Conservation (phyloP, 1,139 yeast genomes). For the Candida frijolesensis region DNA sequence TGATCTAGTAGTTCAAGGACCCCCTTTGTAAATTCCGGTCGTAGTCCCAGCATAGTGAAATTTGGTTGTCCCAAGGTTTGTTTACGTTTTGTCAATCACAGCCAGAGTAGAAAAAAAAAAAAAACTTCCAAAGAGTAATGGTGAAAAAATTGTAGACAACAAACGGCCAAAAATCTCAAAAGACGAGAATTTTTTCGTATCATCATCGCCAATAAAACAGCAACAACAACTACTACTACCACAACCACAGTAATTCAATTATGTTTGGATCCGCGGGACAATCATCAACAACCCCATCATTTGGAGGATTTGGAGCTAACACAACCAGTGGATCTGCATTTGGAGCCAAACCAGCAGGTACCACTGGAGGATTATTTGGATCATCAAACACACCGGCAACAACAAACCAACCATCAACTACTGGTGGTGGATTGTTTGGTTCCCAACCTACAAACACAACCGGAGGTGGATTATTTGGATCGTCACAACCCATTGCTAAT, state of each 20-base stretch:
- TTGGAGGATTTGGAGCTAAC: constrained; percentile 24
- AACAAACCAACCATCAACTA: constrained; percentile 10
- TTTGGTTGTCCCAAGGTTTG: neutral
- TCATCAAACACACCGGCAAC: constrained; percentile 9
- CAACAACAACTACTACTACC: constrained; percentile 1
- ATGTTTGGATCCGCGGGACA: constrained; percentile 22
- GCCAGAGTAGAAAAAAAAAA: neutral
- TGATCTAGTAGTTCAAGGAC: constrained; percentile 2
- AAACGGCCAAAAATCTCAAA: neutral
- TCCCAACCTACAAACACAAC: neutral
- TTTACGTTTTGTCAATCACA: neutral
- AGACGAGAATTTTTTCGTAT: constrained; percentile 3
- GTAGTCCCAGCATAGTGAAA: constrained; percentile 1
- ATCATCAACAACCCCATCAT: constrained; percentile 17
- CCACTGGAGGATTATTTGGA: constrained; percentile 19
- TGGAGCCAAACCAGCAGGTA: constrained; percentile 21
- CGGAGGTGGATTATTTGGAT: constrained; percentile 19
- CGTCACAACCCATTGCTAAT: neutral
- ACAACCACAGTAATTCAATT: constrained; percentile 3
- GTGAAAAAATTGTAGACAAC: neutral
- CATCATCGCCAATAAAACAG: constrained; percentile 1
- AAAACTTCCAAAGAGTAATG: neutral
- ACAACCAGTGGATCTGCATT: constrained; percentile 18
- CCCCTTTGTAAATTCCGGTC: constrained; percentile 7
- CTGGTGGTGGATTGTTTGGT: constrained; percentile 28